Conservation (phyloP, 495 filamentous ascomycete species). For the Penicillium daleae region DNA sequence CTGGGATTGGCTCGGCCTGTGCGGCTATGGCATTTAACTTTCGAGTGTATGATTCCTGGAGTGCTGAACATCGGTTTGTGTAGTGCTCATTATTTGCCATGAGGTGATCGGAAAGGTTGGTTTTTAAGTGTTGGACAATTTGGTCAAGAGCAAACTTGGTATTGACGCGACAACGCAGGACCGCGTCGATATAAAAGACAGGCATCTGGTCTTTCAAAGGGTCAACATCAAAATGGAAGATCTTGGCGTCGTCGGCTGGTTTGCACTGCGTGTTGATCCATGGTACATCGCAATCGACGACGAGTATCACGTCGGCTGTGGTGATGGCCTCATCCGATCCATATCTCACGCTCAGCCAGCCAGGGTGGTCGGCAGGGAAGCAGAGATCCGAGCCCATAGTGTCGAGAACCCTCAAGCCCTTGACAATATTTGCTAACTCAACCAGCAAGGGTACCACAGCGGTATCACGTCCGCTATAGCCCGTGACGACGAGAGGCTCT, state of each 20-base stretch:
- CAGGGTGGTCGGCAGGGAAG: not conserved
- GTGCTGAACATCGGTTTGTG: not conserved
- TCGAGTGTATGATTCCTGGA: not conserved
- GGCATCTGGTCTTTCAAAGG: not conserved
- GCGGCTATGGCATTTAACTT: not conserved
- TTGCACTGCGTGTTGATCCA: not conserved
- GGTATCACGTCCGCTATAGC: not conserved
- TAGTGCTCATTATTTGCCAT: not conserved
- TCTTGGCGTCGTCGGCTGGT: not conserved
- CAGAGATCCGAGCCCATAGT: not conserved
- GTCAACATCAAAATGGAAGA: not conserved
- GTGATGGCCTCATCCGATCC: not conserved
- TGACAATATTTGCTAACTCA: not conserved
- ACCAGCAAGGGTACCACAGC: not conserved
- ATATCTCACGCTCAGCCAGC: not conserved
- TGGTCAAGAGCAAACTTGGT: not conserved
- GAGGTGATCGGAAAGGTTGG: not conserved
- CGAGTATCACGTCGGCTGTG: not conserved
- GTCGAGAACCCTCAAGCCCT: not conserved
- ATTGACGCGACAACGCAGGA: not conserved
- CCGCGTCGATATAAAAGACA: not conserved
- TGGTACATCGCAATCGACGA: not conserved
- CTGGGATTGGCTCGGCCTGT: not conserved
- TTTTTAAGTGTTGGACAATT: not conserved
- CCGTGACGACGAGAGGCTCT: not conserved